Conservation (phyloP, 73 alveolate species). For the Symbiodinium natans region DNA sequence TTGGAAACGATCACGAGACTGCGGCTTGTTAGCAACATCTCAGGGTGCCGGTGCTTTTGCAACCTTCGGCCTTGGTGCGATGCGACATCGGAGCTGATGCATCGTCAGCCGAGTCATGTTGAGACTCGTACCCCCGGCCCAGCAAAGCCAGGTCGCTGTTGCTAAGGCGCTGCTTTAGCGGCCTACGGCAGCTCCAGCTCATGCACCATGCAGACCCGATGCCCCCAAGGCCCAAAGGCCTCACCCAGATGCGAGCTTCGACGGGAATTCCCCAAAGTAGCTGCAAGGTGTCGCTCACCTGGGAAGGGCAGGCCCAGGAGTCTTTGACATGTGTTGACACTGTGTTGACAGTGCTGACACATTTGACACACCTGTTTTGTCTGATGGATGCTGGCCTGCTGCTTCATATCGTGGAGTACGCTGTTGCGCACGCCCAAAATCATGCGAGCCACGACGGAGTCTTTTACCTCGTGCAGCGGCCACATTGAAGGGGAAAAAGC, state of each 20-base stretch:
- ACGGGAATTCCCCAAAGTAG: slow-evolving; percentile 60
- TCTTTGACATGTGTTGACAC: background rate
- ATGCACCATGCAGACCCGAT: background rate
- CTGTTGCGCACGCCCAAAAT: slow-evolving; percentile 79
- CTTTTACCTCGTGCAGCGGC: slow-evolving; percentile 36
- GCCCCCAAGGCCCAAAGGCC: background rate
- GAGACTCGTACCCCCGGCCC: slow-evolving; percentile 29
- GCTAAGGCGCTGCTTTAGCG: slow-evolving; percentile 76
- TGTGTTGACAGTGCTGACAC: background rate
- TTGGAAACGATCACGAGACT: too few relatives aligned
- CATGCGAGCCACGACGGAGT: slow-evolving; percentile 92
- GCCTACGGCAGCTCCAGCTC: background rate
- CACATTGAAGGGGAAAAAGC: too few relatives aligned
- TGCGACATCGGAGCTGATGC: too few relatives aligned
- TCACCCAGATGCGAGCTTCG: slow-evolving; percentile 76
- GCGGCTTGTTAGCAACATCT: too few relatives aligned
- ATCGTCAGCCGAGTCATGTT: too few relatives aligned
- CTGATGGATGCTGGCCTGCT: background rate
- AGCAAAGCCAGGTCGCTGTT: slow-evolving; percentile 71
- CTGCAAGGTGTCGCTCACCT: slow-evolving; percentile 73
- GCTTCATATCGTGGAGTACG: slow-evolving; percentile 56
- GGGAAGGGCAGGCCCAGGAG: background rate
- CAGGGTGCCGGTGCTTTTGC: too few relatives aligned
- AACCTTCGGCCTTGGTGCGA: too few relatives aligned
- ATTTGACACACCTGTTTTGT: background rate